A percentile compares a stretch with the other conserved stretches of the same genome.
Evolutionary conservation across 2,329 filamentous ascomycete genomes (phyloP).

Genomic region (Cercospora zeina): DNA sequence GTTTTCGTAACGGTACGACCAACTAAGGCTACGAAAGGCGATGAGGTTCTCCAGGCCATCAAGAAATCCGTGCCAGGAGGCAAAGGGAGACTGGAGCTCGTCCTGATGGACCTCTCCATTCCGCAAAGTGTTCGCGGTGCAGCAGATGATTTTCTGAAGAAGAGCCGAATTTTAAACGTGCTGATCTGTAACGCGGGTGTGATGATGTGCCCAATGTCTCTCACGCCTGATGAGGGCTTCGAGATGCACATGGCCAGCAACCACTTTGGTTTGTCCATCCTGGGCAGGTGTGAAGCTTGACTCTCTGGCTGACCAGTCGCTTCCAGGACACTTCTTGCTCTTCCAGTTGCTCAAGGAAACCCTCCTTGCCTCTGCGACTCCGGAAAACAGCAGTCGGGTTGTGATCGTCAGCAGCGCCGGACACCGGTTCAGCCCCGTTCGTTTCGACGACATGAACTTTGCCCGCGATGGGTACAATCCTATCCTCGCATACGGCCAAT

Average conservation of each 20-base stretch:
- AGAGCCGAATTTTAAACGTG: constrained; percentile 17
- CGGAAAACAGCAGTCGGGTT: constrained; percentile 44
- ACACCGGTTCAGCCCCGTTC: constrained; percentile 41
- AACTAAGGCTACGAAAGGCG: constrained; percentile 2
- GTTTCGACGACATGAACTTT: constrained; percentile 41
- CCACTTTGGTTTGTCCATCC: constrained; percentile 42
- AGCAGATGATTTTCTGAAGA: constrained; percentile 27
- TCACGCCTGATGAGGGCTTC: constrained; percentile 31
- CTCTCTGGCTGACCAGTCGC: background rate
- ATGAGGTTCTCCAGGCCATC: constrained; percentile 8
- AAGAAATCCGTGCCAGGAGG: background rate
- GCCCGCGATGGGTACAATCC: constrained; percentile 28
- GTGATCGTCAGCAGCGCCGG: constrained; percentile 49
- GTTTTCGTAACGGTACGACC: constrained; percentile 15
- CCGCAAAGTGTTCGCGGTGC: constrained; percentile 35
- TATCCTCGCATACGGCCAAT: constrained; percentile 48
- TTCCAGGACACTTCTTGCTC: constrained; percentile 52
- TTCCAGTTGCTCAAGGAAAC: constrained; percentile 52
- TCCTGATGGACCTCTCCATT: constrained; percentile 34
- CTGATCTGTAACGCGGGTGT: constrained; percentile 23
- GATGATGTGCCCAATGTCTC: constrained; percentile 14
- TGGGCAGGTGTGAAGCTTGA: background rate
- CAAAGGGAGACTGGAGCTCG: constrained; percentile 15
- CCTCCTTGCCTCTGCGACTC: constrained; percentile 37
- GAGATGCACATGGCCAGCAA: constrained; percentile 56